Evolutionary conservation across 2,329 filamentous ascomycete species (phyloP), one percentile per base, ranked within the genome.

Genomic region (Pseudocercospora pini-densiflorae): DNA sequence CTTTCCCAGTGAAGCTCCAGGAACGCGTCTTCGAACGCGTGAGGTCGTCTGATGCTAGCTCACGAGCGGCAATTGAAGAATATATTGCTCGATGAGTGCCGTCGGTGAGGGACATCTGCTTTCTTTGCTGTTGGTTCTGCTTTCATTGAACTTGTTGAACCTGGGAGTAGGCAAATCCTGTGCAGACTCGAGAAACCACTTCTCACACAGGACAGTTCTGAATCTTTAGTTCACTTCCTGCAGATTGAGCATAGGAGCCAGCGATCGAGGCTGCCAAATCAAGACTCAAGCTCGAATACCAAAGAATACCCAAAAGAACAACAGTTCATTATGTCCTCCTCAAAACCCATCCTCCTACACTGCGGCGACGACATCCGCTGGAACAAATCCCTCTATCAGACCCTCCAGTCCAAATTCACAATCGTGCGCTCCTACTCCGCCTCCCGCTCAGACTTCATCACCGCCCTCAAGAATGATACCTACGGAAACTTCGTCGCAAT

Each of bases 401-500:
- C 77, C 51, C 71, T 83, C 5, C 66, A 72, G 12, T 66, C 64
- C 19, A 77, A 76, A 21, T 83, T 82, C 71, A 71, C 75, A 23
- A 76, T 82, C 61, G 74, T 78, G 51, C 71, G 80, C 24, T 80
- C 76, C 24, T 75, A 81, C 64, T 79, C 78, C 0, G 78, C 78
- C 70, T 68, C 70, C 2, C 72, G 81, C 7, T 76, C 76, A 5
- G 79, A 79, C 6, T 82, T 82, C 71, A 81, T 77, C 49, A 43
- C 70, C 7, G 80, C 79, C 2, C 61, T 83, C 36, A 72, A 75
- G 64, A 74, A 77, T 45, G 77, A 74, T 62, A 74, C 67, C 62
- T 83, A 80, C 73, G 81, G 81, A 2, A 75, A 82, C 62, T 83
- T 83, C 54, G 77, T 79, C 12, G 81, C 76, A 57, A 84, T 81